Base-by-base conservation (phyloP, 1,139 yeast genomes). In the Sugiyamaella japonica region DNA sequence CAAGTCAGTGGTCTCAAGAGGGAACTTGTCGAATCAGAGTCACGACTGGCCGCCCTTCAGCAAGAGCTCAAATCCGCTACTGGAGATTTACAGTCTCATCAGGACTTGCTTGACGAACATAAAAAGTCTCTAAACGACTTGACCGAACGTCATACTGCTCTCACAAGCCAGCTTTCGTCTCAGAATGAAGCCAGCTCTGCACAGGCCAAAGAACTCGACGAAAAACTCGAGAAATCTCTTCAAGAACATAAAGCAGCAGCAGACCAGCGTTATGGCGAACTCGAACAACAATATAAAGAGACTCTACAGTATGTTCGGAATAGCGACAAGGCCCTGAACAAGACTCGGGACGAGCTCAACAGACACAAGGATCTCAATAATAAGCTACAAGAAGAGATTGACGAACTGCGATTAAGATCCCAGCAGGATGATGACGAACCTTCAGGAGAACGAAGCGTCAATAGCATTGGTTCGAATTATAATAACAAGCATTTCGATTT, bases 261-360 rank as follows among this genome's bases (percentile, higher is more conserved):
- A 13, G 54, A 51, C 16, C 40, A 44, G 31, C 44, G 54, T 9
- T 45, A 23, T 36, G 13, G 39, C 12, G 43, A 38, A 23, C 61
- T 72, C 32, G 73, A 85, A 66, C 78, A 73, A 4, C 85, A 86
- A 64, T 87, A 86, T 70, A 81, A 81, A 56, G 84, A 84, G 63
- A 86, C 95, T 1, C 70, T 87, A 58, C 84, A 82, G 61, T 83
- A 89, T 38, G 86, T 88, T 29, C 82, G 81, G 63, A 87, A 84
- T 66, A 84, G 93, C 9, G 85, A 87, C 56, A 82, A 80, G 61
- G 96, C 96, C 0, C 77, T 89, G 56, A 82, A 81, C 58, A 68
- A 84, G 63, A 85, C 93, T 13, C 89, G 89, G 63, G 82, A 80
- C 47, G 96, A 90, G 67, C 73, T 86, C 57, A 76, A 75, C 49